A percentile compares a stretch with the other conserved stretches of the same genome.
Evolutionary conservation across 768 basidiomycete species (phyloP).

Genomic region (Lepiota subincarnata): DNA sequence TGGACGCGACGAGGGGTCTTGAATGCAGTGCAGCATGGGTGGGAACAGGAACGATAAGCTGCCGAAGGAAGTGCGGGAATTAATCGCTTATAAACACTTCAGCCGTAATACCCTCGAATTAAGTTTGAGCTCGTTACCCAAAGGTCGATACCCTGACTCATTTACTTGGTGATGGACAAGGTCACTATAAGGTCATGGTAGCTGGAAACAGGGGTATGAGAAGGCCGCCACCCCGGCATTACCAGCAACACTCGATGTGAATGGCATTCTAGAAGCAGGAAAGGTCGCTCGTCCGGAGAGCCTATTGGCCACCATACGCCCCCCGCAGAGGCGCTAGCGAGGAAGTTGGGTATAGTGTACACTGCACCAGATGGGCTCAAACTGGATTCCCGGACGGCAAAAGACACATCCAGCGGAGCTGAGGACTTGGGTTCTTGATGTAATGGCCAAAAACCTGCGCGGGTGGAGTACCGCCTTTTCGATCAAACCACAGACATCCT

Average conservation of each 20-base stretch:
- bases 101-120: too few species aligned
- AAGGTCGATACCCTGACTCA: slow-evolving; percentile 7
- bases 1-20: too few species aligned
- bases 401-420: slow-evolving; percentile 26
- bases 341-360: slow-evolving; percentile 38
- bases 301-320: slow-evolving; percentile 36
- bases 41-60: too few species aligned
- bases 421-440: slow-evolving; percentile 22
- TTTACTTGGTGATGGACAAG: slow-evolving; percentile 39
- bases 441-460: slow-evolving; percentile 28
- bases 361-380: slow-evolving; percentile 44
- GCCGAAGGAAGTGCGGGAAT: too few species aligned
- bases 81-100: too few species aligned
- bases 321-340: slow-evolving; percentile 37
- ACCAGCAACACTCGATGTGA: background rate
- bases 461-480: slow-evolving; percentile 40
- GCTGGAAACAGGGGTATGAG: slow-evolving; percentile 50
- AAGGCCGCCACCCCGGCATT: background rate
- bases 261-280: slow-evolving; percentile 21
- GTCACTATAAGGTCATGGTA: slow-evolving; percentile 42
- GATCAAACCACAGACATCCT: slow-evolving; percentile 47
- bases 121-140: too few species aligned
- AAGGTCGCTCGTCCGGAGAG: slow-evolving; percentile 24
- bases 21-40: too few species aligned
- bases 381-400: slow-evolving; percentile 49